Evolutionary conservation across 1,284 basidiomycete genomes (phyloP).

Genomic region (Ceratobasidium sp.): DNA sequence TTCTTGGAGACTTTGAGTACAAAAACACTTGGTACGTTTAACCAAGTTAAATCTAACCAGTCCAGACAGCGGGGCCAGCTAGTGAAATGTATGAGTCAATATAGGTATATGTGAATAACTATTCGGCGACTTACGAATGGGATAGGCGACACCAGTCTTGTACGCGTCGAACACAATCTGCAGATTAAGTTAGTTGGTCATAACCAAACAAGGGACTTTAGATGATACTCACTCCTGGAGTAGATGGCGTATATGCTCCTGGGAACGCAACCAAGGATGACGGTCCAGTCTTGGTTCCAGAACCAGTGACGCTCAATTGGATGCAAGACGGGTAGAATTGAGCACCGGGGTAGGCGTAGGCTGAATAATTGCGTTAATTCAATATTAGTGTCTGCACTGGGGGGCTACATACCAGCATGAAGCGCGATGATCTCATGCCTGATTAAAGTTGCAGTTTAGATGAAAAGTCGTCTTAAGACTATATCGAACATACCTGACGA

Average conservation of each 20-base stretch:
- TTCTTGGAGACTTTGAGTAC: neutral
- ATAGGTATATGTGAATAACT: neutral
- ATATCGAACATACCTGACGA: slow-evolving; percentile 62
- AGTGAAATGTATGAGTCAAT: neutral
- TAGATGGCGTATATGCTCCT: slow-evolving; percentile 64
- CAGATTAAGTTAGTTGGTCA: neutral
- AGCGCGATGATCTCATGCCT: slow-evolving; percentile 38
- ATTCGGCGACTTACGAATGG: slow-evolving; percentile 30
- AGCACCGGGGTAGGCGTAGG: slow-evolving; percentile 58
- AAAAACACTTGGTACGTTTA: neutral
- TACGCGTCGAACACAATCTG: slow-evolving; percentile 42
- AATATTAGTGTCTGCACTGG: no score
- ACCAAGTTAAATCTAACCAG: neutral
- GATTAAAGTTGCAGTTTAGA: neutral
- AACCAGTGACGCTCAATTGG: slow-evolving; percentile 66
- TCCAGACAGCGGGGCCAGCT: slow-evolving; percentile 38
- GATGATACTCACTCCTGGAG: slow-evolving; percentile 57
- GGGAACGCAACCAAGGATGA: slow-evolving; percentile 67
- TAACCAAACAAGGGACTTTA: neutral
- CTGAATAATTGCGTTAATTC: slow-evolving; percentile 47
- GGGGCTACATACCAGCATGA: slow-evolving; percentile 34
- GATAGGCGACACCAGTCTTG: slow-evolving; percentile 11
- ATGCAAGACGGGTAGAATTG: slow-evolving; percentile 61
- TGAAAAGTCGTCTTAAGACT: neutral
- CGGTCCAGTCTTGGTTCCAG: slow-evolving; percentile 62